These are phyloP conservation scores for Gossypioides kirkii DNA, from an alignment of 345 rosid species.

Conservation along the genomic window DNA sequence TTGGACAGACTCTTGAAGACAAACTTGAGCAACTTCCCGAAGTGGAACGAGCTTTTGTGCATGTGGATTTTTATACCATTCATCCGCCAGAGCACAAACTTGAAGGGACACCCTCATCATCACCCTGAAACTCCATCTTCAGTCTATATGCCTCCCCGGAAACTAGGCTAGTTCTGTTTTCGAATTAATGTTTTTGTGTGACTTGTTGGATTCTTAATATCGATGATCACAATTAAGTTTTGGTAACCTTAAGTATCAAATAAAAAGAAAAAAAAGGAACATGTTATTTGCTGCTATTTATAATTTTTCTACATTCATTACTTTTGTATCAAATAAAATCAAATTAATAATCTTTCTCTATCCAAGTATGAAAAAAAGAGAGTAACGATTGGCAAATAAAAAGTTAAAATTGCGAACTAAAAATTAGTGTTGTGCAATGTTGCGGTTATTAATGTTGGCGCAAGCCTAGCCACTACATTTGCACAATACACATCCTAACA, in stretches of 20 bases:
- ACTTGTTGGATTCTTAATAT: not conserved
- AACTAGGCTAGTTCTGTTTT: not conserved
- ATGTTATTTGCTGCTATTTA: not conserved
- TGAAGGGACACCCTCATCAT: not conserved
- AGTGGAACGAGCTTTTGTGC: conserved; percentile 46
- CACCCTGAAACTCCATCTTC: not conserved
- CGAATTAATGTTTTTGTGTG: not conserved
- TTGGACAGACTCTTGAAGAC: conserved; percentile 45
- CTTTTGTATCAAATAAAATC: too few species aligned
- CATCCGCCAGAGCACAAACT: conserved; percentile 37
- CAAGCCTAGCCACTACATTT: too few species aligned
- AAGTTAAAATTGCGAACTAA: too few species aligned
- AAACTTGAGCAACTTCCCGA: conserved; percentile 43
- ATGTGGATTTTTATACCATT: conserved; percentile 34
- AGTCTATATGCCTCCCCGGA: not conserved
- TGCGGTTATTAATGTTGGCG: too few species aligned
- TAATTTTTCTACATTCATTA: too few species aligned
- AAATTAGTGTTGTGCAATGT: too few species aligned
- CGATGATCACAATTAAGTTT: too few species aligned
- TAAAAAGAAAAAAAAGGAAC: not conserved
- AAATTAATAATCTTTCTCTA: too few species aligned
- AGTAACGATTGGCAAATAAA: too few species aligned
- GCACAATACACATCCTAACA: too few species aligned
- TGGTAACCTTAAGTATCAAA: not conserved
- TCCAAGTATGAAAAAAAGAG: too few species aligned